phyloP scores from a whole-genome alignment of 768 basidiomycete species.

The Collybiopsis luxurians region DNA sequence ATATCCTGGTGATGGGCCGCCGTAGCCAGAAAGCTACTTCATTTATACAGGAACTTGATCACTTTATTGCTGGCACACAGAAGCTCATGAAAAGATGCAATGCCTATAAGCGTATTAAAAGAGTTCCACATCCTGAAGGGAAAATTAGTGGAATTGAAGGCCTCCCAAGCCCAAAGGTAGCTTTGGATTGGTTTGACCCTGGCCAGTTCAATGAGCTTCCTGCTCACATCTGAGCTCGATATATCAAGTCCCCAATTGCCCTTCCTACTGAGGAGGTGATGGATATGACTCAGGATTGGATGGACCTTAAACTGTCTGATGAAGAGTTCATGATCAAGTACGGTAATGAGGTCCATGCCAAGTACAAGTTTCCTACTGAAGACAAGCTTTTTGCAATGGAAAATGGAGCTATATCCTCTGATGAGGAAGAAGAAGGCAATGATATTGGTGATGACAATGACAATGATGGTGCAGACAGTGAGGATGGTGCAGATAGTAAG shows the following conservation, averaged over 20 bases:
- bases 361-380: constrained; percentile 19
- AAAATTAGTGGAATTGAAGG: neutral
- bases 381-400: constrained; percentile 13
- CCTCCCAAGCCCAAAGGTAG: constrained; percentile 6
- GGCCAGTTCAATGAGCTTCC: constrained; percentile 19
- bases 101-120: neutral
- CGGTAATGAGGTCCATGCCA: constrained; percentile 17
- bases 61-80: no score
- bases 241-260: constrained; percentile 13
- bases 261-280: constrained; percentile 11
- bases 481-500: no score
- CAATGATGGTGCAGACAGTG: no score
- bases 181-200: constrained; percentile 24
- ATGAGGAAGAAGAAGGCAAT: constrained; percentile 13
- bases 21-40: no score
- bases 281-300: neutral
- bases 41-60: no score
- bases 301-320: constrained; percentile 20
- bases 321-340: constrained; percentile 19
- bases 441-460: no score
- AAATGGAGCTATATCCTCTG: constrained; percentile 8
- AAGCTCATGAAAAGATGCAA: neutral
- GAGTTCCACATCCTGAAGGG: neutral
- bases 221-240: constrained; percentile 12
- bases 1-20: no score